These are phyloP conservation scores for Chaetomidium leptoderma DNA, from an alignment of 495 filamentous ascomycete species.

Conservation along the genomic window DNA sequence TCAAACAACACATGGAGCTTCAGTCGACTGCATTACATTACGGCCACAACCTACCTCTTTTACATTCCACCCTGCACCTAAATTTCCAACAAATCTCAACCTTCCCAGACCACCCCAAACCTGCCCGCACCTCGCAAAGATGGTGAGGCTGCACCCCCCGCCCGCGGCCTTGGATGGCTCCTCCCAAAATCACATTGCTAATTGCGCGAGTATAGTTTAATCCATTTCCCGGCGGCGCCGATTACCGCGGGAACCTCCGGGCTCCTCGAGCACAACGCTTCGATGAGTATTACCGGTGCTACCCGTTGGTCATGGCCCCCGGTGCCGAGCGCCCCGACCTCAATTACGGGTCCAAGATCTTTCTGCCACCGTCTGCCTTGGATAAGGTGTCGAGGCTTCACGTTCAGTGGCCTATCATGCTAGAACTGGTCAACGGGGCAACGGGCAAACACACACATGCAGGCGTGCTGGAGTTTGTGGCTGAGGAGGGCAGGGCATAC, in stretches of 20 bases:
- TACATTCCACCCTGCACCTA: too few species aligned
- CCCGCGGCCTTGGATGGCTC: background rate
- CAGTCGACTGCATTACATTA: background rate
- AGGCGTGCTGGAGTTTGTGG: constrained; percentile 94
- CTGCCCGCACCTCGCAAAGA: background rate
- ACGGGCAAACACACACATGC: constrained; percentile 77
- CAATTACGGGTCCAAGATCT: constrained; percentile 95
- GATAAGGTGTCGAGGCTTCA: constrained; percentile 95
- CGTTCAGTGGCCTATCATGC: constrained; percentile 95
- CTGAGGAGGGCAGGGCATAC: constrained; percentile 95
- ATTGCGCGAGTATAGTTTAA: constrained; percentile 28
- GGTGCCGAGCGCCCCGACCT: constrained; percentile 83
- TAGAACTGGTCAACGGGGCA: constrained; percentile 86
- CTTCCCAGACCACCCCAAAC: too few species aligned
- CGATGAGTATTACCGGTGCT: constrained; percentile 96
- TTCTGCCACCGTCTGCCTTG: constrained; percentile 88
- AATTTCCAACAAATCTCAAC: background rate
- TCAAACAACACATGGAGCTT: background rate
- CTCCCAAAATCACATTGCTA: constrained; percentile 16
- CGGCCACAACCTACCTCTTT: too few species aligned
- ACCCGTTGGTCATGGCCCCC: constrained; percentile 91
- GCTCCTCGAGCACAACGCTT: constrained; percentile 56
- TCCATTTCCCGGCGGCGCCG: constrained; percentile 44
- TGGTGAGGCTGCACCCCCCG: background rate
- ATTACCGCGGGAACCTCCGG: constrained; percentile 44